A percentile compares a stretch with the other conserved stretches of the same genome.
These are phyloP conservation scores for Pichia kluyveri DNA, from an alignment of 805 yeast species.

Conservation along the genomic window DNA sequence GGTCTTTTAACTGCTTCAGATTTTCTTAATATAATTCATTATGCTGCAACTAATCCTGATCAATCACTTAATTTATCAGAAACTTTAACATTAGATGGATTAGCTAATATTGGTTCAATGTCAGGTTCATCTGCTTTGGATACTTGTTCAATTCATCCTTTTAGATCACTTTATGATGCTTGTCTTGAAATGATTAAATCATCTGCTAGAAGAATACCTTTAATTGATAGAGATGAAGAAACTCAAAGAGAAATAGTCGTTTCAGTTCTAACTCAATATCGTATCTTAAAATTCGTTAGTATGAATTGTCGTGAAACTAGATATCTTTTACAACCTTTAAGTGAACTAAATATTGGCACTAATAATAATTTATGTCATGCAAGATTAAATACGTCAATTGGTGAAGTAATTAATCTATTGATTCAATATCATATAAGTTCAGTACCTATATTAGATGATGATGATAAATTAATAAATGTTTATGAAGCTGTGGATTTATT, in stretches of 20 bases:
- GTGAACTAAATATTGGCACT: slow-evolving; percentile 59
- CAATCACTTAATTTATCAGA: slow-evolving; percentile 75
- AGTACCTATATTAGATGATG: slow-evolving; percentile 79
- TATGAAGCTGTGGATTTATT: slow-evolving; percentile 95
- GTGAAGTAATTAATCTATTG: slow-evolving; percentile 80
- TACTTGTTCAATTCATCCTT: slow-evolving; percentile 83
- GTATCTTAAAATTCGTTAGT: slow-evolving; percentile 91
- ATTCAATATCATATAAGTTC: slow-evolving; percentile 79
- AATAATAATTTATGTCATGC: slow-evolving; percentile 58
- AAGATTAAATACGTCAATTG: slow-evolving; percentile 84
- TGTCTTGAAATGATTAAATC: slow-evolving; percentile 85
- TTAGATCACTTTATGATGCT: slow-evolving; percentile 82
- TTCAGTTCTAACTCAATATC: slow-evolving; percentile 88
- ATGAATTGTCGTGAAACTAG: slow-evolving; percentile 92
- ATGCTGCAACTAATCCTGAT: slow-evolving; percentile 72
- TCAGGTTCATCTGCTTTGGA: slow-evolving; percentile 77
- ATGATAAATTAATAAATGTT: slow-evolving; percentile 64
- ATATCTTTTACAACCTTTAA: slow-evolving; percentile 67
- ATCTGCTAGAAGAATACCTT: slow-evolving; percentile 86
- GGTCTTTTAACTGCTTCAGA: slow-evolving; percentile 89
- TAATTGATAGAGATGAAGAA: slow-evolving; percentile 89
- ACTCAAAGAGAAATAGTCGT: slow-evolving; percentile 92
- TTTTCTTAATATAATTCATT: slow-evolving; percentile 90
- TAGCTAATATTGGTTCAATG: slow-evolving; percentile 78
- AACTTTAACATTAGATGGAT: slow-evolving; percentile 72